A percentile compares a stretch with the other conserved stretches of the same genome.
phyloP scores from a whole-genome alignment of 768 basidiomycete species.

The Naganishia antarctica region DNA sequence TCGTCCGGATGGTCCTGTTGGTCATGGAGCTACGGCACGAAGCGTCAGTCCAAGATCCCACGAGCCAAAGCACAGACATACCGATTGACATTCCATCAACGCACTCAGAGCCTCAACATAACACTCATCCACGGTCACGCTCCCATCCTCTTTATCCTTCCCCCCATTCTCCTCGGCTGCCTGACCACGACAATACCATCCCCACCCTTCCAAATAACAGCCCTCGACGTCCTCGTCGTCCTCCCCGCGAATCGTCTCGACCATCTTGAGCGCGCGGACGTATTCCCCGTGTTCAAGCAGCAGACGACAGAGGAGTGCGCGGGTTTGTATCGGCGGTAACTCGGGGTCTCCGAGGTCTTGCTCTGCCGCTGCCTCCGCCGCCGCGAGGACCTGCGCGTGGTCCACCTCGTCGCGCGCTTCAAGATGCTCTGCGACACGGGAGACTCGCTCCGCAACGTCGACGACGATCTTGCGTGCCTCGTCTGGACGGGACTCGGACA shows the following conservation, averaged over 20 bases:
- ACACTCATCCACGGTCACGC: constrained; percentile 62
- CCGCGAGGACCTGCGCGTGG: too few relatives aligned
- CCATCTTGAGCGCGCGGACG: constrained; percentile 66
- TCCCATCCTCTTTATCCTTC: constrained; percentile 55
- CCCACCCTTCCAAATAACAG: constrained; percentile 94
- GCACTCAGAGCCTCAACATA: constrained; percentile 73
- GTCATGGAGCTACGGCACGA: constrained; percentile 58
- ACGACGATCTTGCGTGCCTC: constrained; percentile 66
- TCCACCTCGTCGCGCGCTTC: constrained; percentile 8
- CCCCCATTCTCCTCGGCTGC: constrained; percentile 29
- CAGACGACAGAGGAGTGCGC: constrained; percentile 70
- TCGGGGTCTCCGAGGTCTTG: constrained; percentile 39
- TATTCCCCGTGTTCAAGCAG: constrained; percentile 72
- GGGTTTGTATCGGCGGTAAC: constrained; percentile 66
- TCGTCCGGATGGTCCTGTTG: constrained; percentile 70
- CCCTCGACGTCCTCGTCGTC: constrained; percentile 85
- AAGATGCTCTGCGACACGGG: constrained; percentile 14
- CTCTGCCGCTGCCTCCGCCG: neutral
- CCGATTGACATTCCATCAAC: constrained; percentile 74
- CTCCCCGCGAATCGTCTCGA: constrained; percentile 70
- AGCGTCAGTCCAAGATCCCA: neutral
- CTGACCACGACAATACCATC: constrained; percentile 62
- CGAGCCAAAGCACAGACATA: constrained; percentile 49
- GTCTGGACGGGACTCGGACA: constrained; percentile 77
- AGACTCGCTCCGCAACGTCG: constrained; percentile 3